Evolutionary conservation across 73 alveolate genomes (phyloP).

Genomic region (Breviolum minutum): DNA sequence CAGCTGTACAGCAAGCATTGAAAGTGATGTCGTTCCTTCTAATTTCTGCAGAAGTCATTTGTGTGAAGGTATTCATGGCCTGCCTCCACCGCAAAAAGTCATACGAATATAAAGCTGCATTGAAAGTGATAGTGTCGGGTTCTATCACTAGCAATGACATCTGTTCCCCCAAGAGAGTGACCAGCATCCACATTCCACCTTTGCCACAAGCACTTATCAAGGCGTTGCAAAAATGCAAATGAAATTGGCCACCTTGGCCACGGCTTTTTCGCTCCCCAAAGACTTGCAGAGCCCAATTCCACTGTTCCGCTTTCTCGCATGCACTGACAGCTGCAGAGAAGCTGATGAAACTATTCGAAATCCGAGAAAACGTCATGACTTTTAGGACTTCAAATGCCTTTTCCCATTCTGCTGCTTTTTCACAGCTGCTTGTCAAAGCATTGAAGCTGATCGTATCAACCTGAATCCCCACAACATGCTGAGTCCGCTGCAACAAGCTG

Average conservation of each 20-base stretch:
- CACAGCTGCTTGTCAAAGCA: constrained; percentile 33
- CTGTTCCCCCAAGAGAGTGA: neutral
- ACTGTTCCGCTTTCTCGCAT: constrained; percentile 26
- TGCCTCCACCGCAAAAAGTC: neutral
- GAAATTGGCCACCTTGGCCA: neutral
- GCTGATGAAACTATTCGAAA: neutral
- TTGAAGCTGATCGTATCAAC: constrained; percentile 10
- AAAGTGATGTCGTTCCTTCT: constrained; percentile 47
- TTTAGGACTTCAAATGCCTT: neutral
- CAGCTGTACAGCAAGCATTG: constrained; percentile 42
- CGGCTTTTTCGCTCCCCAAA: neutral
- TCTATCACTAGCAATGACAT: neutral
- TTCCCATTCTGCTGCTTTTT: constrained; percentile 32
- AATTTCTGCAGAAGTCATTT: neutral
- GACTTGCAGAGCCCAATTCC: neutral
- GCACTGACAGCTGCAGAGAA: constrained; percentile 29
- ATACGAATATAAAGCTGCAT: constrained; percentile 4
- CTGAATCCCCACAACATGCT: neutral
- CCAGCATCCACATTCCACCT: constrained; percentile 30
- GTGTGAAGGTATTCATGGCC: neutral
- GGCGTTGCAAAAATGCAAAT: constrained; percentile 6
- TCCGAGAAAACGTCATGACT: neutral
- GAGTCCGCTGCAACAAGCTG: neutral
- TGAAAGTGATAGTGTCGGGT: constrained; percentile 44
- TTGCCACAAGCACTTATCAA: constrained; percentile 44